These are phyloP conservation scores for Phoenix dactylifera DNA, from an alignment of 176 grass and related monocot species.

Conservation along the genomic window DNA sequence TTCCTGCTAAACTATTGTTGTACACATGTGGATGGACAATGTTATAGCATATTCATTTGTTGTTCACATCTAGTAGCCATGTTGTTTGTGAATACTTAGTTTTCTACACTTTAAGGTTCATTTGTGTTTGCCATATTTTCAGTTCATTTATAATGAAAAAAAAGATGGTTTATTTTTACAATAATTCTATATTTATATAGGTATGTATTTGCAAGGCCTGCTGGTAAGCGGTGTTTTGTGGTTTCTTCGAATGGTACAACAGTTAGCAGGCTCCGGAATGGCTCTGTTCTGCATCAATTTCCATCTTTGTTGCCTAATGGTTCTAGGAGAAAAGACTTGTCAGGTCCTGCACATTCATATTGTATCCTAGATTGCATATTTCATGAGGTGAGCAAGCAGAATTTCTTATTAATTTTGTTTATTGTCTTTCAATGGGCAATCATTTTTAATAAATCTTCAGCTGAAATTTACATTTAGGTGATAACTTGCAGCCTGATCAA, in stretches of 20 bases:
- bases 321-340: constrained; percentile 54
- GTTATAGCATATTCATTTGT: too few species aligned
- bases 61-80: too few species aligned
- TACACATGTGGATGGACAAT: too few species aligned
- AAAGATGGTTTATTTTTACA: too few species aligned
- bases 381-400: constrained; percentile 46
- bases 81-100: too few species aligned
- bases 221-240: constrained; percentile 75
- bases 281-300: constrained; percentile 78
- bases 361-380: constrained; percentile 95
- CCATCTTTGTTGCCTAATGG: constrained; percentile 85
- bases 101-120: too few species aligned
- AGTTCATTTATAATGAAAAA: too few species aligned
- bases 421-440: too few species aligned
- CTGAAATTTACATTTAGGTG: constrained; percentile 1
- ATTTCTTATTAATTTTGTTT: too few species aligned
- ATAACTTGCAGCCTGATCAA: constrained; percentile 58
- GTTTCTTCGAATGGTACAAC: constrained; percentile 73
- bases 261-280: constrained; percentile 71
- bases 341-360: constrained; percentile 71
- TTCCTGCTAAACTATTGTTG: too few species aligned
- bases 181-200: constrained; percentile 23
- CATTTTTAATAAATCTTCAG: constrained; percentile 6
- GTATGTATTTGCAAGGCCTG: constrained; percentile 78
- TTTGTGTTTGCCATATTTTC: too few species aligned